phyloP scores from a whole-genome alignment of 106 monocot species.

The Allium fistulosum region DNA sequence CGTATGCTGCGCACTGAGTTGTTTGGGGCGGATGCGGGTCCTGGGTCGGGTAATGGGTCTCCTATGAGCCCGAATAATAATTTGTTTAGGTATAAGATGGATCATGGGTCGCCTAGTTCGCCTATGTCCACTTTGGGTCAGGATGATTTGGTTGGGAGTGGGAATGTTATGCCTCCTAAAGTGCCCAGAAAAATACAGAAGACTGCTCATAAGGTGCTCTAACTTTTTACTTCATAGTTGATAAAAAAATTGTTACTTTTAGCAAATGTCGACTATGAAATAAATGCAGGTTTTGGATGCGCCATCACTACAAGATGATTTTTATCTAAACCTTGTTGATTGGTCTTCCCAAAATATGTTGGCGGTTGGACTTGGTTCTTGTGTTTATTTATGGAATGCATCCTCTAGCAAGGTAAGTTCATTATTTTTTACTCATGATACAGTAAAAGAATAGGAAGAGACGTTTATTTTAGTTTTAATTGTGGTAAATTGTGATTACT shows the following conservation, averaged over 20 bases:
- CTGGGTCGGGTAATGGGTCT: constrained; percentile 21
- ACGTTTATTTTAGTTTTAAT: too few relatives aligned
- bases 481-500: background rate
- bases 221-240: background rate
- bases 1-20: constrained; percentile 77
- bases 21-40: constrained; percentile 43
- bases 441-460: too few relatives aligned
- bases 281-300: constrained; percentile 78
- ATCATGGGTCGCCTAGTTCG: constrained; percentile 68
- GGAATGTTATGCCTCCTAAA: constrained; percentile 40
- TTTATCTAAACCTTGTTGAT: constrained; percentile 94
- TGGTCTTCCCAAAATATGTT: constrained; percentile 94
- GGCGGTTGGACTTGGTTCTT: constrained; percentile 87
- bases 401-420: constrained; percentile 74
- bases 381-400: constrained; percentile 94
- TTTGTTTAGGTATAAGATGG: constrained; percentile 87
- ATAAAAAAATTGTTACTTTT: background rate
- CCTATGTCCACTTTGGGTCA: constrained; percentile 39
- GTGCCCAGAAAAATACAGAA: constrained; percentile 51
- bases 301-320: constrained; percentile 93
- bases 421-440: constrained; percentile 2
- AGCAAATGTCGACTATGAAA: background rate
- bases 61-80: constrained; percentile 77
- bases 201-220: constrained; percentile 61
- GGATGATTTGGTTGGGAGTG: constrained; percentile 9